A percentile compares a stretch with the other conserved stretches of the same genome.
Evolutionary conservation across 345 rosid species (phyloP).

Genomic region (Citrus hindsii): DNA sequence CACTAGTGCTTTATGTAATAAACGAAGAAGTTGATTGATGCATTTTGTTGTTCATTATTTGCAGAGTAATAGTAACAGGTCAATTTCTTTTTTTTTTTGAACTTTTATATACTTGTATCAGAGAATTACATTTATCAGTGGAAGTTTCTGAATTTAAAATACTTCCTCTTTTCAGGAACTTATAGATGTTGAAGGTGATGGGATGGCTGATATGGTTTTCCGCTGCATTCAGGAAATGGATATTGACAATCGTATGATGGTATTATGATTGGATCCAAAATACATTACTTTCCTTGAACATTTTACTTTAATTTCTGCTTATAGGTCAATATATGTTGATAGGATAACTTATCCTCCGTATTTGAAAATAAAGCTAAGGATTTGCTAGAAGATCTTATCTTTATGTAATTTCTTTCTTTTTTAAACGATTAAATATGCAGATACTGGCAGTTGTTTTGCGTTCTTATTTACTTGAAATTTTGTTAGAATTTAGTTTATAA

Average conservation of each 20-base stretch:
- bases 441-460: not conserved
- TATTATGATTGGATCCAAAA: conserved; percentile 23
- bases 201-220: conserved; percentile 99
- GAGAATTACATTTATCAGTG: not conserved
- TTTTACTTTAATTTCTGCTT: not conserved
- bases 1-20: not conserved
- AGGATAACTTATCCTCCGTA: not conserved
- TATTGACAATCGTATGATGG: conserved; percentile 96
- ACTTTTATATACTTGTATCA: not conserved
- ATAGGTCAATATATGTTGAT: not conserved
- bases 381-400: not conserved
- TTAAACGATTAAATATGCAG: not conserved
- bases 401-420: not conserved
- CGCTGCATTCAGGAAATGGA: conserved; percentile 99
- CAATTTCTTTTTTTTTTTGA: not conserved
- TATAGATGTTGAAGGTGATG: conserved; percentile 98
- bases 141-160: conserved; percentile 7
- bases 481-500: not conserved
- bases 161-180: conserved; percentile 56
- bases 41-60: not conserved
- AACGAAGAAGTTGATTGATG: not conserved
- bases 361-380: not conserved
- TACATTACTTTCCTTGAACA: not conserved
- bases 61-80: not conserved
- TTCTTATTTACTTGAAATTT: not conserved